Evolutionary conservation across 192 early-diverging fungal species (phyloP).

Genomic region (Tieghemiomyces parasiticus): DNA sequence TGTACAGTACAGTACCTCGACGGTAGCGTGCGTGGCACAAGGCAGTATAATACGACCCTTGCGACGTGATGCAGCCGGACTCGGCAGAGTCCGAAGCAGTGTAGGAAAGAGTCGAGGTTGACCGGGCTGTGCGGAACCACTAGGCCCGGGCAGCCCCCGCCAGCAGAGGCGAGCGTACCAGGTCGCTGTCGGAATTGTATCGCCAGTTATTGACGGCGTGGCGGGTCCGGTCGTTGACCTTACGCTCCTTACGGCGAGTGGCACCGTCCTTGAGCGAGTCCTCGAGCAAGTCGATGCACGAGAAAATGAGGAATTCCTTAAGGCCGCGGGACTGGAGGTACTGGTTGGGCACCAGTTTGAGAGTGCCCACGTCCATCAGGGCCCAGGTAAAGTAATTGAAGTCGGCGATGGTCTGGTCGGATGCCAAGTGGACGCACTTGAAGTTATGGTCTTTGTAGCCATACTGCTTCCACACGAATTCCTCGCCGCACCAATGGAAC

Average conservation of each 20-base stretch:
- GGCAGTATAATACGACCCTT: no score
- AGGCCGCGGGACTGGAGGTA: not conserved
- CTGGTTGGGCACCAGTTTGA: not conserved
- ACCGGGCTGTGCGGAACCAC: not conserved
- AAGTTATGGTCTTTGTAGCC: not conserved
- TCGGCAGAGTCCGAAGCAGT: not conserved
- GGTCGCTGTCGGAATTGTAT: not conserved
- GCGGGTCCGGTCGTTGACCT: not conserved
- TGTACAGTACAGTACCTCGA: no score
- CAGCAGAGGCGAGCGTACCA: not conserved
- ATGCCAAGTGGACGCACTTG: not conserved
- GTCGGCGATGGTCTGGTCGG: not conserved
- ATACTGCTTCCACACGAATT: slow-evolving; percentile 2
- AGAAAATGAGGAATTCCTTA: slow-evolving; percentile 7
- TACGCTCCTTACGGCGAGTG: no score
- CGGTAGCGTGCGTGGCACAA: no score
- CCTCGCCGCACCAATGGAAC: slow-evolving; percentile 8
- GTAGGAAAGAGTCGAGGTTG: not conserved
- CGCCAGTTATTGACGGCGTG: not conserved
- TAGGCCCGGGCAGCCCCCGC: not conserved
- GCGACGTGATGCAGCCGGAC: no score
- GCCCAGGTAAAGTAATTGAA: slow-evolving; percentile 3
- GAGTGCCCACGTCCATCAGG: not conserved
- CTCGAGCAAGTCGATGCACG: slow-evolving; percentile 2
- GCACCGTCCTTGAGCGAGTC: not conserved